phyloP scores from a whole-genome alignment of 2,329 filamentous ascomycete species.

The Tolypocladium pustulatum region DNA sequence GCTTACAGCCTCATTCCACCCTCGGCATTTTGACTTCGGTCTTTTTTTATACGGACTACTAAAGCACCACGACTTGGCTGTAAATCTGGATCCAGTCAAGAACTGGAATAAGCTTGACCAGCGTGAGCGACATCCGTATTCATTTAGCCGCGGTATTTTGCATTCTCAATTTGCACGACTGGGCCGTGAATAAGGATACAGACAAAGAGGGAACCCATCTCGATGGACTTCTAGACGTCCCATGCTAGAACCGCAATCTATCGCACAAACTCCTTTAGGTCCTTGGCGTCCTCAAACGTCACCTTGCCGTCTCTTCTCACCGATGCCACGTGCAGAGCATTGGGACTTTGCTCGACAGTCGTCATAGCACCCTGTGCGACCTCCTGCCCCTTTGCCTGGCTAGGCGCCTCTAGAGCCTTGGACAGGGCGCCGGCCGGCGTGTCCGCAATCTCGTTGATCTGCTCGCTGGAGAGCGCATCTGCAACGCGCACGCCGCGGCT shows the following conservation, averaged over 20 bases:
- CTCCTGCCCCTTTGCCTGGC: slow-evolving; percentile 22
- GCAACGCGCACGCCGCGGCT: slow-evolving; percentile 71
- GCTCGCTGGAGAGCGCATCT: slow-evolving; percentile 65
- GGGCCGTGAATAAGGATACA: not conserved
- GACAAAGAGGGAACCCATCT: not conserved
- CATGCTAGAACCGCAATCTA: slow-evolving; percentile 8
- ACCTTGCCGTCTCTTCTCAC: slow-evolving; percentile 54
- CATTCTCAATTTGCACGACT: too few relatives aligned
- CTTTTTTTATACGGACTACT: not conserved
- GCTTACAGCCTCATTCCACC: too few relatives aligned
- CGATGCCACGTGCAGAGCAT: slow-evolving; percentile 44
- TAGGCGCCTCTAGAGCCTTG: slow-evolving; percentile 41
- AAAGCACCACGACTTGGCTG: not conserved
- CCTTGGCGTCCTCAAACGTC: slow-evolving; percentile 50
- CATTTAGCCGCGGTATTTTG: not conserved
- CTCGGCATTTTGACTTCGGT: not conserved
- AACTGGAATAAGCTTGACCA: not conserved
- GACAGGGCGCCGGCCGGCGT: slow-evolving; percentile 61
- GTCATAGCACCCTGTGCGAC: slow-evolving; percentile 10
- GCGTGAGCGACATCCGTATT: not conserved
- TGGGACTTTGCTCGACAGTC: slow-evolving; percentile 23
- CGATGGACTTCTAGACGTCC: not conserved
- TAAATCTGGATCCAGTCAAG: not conserved
- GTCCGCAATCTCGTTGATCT: slow-evolving; percentile 87
- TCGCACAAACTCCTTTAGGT: slow-evolving; percentile 44